Base-by-base conservation (phyloP, 2,329 filamentous ascomycete genomes). In the Graphilbum ipis-grandicollis region DNA sequence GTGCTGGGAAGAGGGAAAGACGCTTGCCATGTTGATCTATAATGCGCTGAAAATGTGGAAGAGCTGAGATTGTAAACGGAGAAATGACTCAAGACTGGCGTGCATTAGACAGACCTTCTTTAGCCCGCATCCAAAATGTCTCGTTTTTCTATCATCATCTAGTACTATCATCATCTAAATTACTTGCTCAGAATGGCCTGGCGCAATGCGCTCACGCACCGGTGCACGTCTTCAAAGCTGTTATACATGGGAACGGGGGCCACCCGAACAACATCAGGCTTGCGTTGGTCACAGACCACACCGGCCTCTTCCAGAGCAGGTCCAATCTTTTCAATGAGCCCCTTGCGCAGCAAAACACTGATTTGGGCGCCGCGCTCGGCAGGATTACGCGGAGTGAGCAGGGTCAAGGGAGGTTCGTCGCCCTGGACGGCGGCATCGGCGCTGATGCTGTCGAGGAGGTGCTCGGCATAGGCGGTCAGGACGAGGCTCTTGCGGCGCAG, bases 221-320 rank as follows among this genome's bases (percentile, higher is more conserved):
- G 41, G 46, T 47, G 55, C 5, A 80, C 71, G 44, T 93, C 85
- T 41, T 65, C 63, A 51, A 81, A 92, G 0, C 69, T 73, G 49
- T 88, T 88, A 56, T 93, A 93, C 45, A 93, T 54, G 9, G 85
- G 84, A 31, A 80, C 78, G 1, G 86, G 85, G 2, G 85, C 83
- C 2, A 92, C 74, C 2, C 85, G 65, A 35, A 93, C 76, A 14
- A 93, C 85, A 51, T 86, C 76, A 1, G 86, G 85, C 53, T 81
- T 82, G 41, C 85, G 65, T 64, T 90, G 80, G 51, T 93, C 85
- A 28, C 81, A 74, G 1, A 92, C 68, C 3, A 90, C 74, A 1
- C 78, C 80, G 2, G 70, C 66, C 12, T 70, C 65, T 46, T 81
- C 71, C 21, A 93, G 53, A 21, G 64, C 65, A 31, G 62, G 58